Evolutionary conservation across 2,329 filamentous ascomycete genomes (phyloP).

Genomic region (Bipolaris gigantea): DNA sequence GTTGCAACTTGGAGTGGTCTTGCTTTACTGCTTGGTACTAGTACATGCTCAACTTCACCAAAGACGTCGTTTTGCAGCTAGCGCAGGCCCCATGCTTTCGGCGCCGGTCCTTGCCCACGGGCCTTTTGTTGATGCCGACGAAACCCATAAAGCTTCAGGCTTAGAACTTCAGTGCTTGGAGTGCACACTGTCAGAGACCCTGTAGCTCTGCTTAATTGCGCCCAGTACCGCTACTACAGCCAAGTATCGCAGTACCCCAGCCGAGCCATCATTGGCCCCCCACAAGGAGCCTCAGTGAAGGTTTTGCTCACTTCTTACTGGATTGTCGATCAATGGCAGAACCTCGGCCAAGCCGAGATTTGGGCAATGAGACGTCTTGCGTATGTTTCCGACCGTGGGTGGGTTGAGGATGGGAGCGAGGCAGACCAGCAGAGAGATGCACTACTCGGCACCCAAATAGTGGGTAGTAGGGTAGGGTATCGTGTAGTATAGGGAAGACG

Average conservation of each 20-base stretch:
- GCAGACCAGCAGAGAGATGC: background rate
- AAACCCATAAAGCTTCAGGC: background rate
- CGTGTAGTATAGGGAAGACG: background rate
- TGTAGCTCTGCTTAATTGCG: background rate
- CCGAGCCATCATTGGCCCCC: background rate
- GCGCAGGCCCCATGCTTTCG: background rate
- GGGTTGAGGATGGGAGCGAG: background rate
- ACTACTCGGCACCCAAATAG: background rate
- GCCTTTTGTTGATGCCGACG: background rate
- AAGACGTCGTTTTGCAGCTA: too few relatives aligned
- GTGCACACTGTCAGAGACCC: background rate
- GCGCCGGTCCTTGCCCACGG: background rate
- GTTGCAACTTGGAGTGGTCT: background rate
- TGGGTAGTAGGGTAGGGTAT: background rate
- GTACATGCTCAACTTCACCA: too few relatives aligned
- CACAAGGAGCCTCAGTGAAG: background rate
- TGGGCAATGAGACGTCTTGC: background rate
- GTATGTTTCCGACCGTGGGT: background rate
- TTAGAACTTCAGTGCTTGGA: background rate
- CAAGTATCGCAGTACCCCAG: background rate
- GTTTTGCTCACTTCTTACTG: background rate
- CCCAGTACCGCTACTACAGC: background rate
- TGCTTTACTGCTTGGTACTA: too few relatives aligned
- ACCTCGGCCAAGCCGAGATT: background rate
- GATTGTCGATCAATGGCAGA: background rate